A percentile compares a stretch with the other conserved stretches of the same genome.
Conservation (phyloP, 495 filamentous ascomycete species). For the Aspergillus kassunensis region DNA sequence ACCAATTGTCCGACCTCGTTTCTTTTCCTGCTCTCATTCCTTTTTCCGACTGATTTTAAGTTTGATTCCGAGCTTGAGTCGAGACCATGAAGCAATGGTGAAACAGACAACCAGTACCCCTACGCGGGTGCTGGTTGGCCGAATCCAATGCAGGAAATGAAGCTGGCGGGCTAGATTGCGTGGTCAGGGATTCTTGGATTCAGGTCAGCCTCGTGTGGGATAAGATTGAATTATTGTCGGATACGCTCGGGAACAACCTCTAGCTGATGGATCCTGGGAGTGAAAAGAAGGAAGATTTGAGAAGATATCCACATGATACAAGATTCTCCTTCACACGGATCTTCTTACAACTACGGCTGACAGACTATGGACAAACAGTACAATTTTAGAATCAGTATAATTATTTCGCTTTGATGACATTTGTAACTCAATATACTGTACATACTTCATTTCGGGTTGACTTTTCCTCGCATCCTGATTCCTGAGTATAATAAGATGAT, state of each 20-base stretch:
- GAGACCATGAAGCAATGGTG: conserved; percentile 20
- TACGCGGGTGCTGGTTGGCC: conserved; percentile 7
- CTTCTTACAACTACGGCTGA: no score
- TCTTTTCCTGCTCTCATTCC: not conserved
- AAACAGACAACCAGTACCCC: conserved; percentile 16
- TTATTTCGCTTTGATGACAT: conserved; percentile 4
- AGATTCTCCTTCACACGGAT: no score
- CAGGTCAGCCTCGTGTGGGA: conserved; percentile 3
- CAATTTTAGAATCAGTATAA: not conserved
- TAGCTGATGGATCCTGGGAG: not conserved
- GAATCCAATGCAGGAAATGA: conserved; percentile 13
- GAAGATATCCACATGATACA: no score
- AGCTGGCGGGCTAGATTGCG: conserved; percentile 6
- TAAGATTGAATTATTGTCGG: not conserved
- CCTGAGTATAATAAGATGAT: conserved; percentile 15
- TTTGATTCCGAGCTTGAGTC: conserved; percentile 14
- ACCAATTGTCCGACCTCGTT: not conserved
- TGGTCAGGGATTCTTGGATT: not conserved
- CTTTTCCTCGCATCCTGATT: conserved; percentile 27
- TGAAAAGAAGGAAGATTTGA: no score
- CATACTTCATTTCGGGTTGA: conserved; percentile 10
- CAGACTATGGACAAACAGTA: no score
- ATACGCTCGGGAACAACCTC: not conserved
- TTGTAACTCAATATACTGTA: conserved; percentile 11
- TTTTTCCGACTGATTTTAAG: conserved; percentile 8